Base-by-base conservation (phyloP, 805 yeast genomes). In the Barnettozyma vustinii region DNA sequence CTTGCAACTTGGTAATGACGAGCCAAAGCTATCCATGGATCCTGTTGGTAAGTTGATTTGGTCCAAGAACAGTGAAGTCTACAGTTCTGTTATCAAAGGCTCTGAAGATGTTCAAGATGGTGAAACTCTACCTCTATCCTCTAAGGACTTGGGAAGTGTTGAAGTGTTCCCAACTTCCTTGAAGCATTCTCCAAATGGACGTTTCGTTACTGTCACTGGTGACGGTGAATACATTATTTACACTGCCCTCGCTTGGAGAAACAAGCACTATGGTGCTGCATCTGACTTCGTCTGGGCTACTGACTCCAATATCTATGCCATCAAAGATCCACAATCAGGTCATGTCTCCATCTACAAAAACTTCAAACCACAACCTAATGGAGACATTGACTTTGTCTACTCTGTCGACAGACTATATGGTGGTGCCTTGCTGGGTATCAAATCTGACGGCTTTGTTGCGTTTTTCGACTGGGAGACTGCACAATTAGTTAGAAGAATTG, bases 231-330 rank as follows among this genome's bases (percentile, higher is more conserved):
- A 89, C 66, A 88, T 92, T 59, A 84, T 94, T 47, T 94, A 92
- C 70, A 91, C 98, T 2, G 92, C 99, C 1, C 77, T 94, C 60
- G 98, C 98, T 1, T 94, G 99, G 99, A 82, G 99, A 73, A 90
- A 92, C 62, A 94, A 90, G 71, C 76, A 90, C 44, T 94, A 87
- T 67, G 98, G 98, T 54, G 77, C 80, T 49, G 97, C 96, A 19
- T 70, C 81, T 48, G 97, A 90, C 62, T 89, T 95, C 65, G 96
- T 81, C 40, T 94, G 99, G 99, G 90, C 95, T 52, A 82, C 85
- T 46, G 97, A 92, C 68, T 81, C 96, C 2, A 87, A 86, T 62
- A 76, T 83, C 54, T 94, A 79, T 69, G 99, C 97, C 36, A 78
- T 89, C 43, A 79, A 91, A 56, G 92, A 86, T 63, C 73, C 83